Conservation (phyloP, 306 rosid species). For the Gillenia trifoliata region DNA sequence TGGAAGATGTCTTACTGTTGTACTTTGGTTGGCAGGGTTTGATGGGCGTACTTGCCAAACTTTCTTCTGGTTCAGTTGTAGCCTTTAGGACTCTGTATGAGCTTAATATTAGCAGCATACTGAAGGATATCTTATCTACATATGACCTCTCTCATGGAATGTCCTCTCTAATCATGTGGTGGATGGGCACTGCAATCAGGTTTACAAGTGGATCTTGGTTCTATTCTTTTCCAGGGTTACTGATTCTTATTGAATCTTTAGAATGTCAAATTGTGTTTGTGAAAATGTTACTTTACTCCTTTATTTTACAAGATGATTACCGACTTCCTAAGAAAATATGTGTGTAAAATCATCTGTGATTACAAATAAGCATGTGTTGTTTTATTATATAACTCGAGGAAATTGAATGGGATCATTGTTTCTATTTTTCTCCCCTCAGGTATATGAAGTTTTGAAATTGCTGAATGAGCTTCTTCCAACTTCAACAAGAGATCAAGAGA, state of each 20-base stretch:
- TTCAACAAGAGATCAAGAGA: constrained; percentile 48
- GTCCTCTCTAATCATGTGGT: constrained; percentile 50
- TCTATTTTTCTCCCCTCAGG: constrained; percentile 37
- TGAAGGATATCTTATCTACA: constrained; percentile 68
- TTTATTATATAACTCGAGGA: background rate
- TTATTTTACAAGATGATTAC: background rate
- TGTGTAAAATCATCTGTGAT: background rate
- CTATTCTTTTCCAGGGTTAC: constrained; percentile 11
- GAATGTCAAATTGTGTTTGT: background rate
- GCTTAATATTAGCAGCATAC: constrained; percentile 63
- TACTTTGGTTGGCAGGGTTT: constrained; percentile 61
- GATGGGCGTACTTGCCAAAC: constrained; percentile 77
- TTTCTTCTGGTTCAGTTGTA: constrained; percentile 72
- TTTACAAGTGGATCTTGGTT: constrained; percentile 27
- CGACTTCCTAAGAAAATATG: background rate
- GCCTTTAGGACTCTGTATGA: constrained; percentile 79
- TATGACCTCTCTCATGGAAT: constrained; percentile 64
- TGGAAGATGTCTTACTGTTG: constrained; percentile 21
- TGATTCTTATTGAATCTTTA: background rate
- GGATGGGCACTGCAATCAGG: constrained; percentile 85
- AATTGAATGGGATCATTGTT: background rate
- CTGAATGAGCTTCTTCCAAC: constrained; percentile 84
- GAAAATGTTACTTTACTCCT: background rate
- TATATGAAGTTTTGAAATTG: constrained; percentile 77
- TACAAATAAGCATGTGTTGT: constrained; percentile 1